Conservation (phyloP, 2,329 filamentous ascomycete genomes). For the Fusarium poae region DNA sequence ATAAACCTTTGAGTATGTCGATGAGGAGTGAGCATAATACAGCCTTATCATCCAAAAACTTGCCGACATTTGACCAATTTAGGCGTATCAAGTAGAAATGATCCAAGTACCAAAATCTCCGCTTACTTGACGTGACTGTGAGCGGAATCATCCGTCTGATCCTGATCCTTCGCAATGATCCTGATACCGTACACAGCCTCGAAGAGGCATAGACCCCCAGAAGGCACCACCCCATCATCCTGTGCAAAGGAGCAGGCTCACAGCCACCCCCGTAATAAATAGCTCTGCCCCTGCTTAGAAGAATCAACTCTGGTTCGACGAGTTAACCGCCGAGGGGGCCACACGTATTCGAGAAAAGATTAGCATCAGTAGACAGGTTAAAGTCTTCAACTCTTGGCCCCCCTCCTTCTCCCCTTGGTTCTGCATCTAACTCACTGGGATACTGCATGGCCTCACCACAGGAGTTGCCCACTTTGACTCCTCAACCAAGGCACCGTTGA, state of each 20-base stretch:
- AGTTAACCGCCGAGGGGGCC: background rate
- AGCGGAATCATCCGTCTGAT: constrained; percentile 10
- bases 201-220: background rate
- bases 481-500: background rate
- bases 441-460: constrained; percentile 4
- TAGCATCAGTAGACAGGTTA: background rate
- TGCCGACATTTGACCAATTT: background rate
- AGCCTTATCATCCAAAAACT: background rate
- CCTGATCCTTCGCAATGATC: constrained; percentile 11
- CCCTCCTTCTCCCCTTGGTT: background rate
- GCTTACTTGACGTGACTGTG: constrained; percentile 6
- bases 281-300: constrained; percentile 12
- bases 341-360: background rate
- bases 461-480: background rate
- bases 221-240: constrained; percentile 3
- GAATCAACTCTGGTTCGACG: background rate
- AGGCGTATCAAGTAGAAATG: constrained; percentile 8
- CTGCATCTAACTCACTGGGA: background rate
- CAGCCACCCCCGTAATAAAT: constrained; percentile 25
- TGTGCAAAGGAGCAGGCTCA: constrained; percentile 9
- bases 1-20: background rate
- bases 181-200: constrained; percentile 25
- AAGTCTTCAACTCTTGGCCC: background rate
- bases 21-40: background rate
- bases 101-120: constrained; percentile 1